Conservation (phyloP, 2,329 filamentous ascomycete species). For the Verticillium klebahnii region DNA sequence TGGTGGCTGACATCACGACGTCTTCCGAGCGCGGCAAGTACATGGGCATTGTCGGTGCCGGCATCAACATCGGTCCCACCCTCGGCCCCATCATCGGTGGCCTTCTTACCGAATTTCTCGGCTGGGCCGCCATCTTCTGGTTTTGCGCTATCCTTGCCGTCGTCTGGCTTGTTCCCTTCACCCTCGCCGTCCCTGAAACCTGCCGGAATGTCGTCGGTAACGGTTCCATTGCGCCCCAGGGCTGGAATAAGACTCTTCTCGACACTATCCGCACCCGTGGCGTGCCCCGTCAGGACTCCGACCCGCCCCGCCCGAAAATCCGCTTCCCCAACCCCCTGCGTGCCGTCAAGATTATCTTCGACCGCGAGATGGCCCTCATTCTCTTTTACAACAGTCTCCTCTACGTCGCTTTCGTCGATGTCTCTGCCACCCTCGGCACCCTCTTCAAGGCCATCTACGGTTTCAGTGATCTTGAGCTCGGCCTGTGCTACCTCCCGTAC, state of each 20-base stretch:
- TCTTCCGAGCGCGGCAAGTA: slow-evolving; percentile 68
- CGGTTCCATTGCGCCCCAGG: slow-evolving; percentile 53
- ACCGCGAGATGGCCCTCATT: slow-evolving; percentile 54
- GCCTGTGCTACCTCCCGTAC: slow-evolving; percentile 51
- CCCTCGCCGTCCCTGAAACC: slow-evolving; percentile 55
- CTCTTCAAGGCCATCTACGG: slow-evolving; percentile 47
- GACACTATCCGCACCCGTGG: slow-evolving; percentile 38
- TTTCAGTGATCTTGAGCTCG: slow-evolving; percentile 45
- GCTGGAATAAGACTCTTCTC: slow-evolving; percentile 53
- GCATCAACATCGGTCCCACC: slow-evolving; percentile 50
- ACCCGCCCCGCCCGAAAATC: slow-evolving; percentile 34
- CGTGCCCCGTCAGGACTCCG: slow-evolving; percentile 11
- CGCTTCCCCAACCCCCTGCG: slow-evolving; percentile 54
- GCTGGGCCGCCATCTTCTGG: slow-evolving; percentile 68
- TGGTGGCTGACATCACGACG: slow-evolving; percentile 68
- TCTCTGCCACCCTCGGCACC: slow-evolving; percentile 47
- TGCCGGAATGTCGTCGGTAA: slow-evolving; percentile 57
- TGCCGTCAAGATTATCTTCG: slow-evolving; percentile 46
- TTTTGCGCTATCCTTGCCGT: slow-evolving; percentile 54
- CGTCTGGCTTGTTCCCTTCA: slow-evolving; percentile 47
- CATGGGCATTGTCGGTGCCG: slow-evolving; percentile 62
- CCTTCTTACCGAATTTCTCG: slow-evolving; percentile 56
- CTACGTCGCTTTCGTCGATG: slow-evolving; percentile 52
- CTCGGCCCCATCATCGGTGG: slow-evolving; percentile 60
- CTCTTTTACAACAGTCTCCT: slow-evolving; percentile 48